Evolutionary conservation across 192 early-diverging fungal species (phyloP).

Genomic region (Coemansia interrupta): DNA sequence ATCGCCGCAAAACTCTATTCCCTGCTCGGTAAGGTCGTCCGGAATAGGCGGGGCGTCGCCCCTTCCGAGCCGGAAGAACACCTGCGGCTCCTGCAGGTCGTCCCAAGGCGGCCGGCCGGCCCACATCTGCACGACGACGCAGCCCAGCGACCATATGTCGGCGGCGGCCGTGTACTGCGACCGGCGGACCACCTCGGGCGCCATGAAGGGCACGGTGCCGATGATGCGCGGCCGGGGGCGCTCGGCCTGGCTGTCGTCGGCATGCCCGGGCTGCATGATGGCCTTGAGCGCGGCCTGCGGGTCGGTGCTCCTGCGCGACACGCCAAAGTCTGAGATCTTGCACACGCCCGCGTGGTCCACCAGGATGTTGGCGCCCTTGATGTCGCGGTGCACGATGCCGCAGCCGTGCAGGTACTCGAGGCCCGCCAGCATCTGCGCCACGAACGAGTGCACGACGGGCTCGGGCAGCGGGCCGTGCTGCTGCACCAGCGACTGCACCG

Average conservation of each 20-base stretch:
- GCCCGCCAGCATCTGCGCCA: constrained; percentile 78
- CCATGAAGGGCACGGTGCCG: constrained; percentile 92
- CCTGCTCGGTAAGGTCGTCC: constrained; percentile 61
- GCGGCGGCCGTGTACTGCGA: constrained; percentile 85
- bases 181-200: constrained; percentile 84
- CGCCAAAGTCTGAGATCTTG: constrained; percentile 97
- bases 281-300: too few species aligned
- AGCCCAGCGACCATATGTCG: constrained; percentile 89
- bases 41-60: constrained; percentile 82
- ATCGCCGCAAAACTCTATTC: constrained; percentile 66
- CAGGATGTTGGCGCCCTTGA: constrained; percentile 78
- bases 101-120: constrained; percentile 79
- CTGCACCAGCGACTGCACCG: constrained; percentile 73
- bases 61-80: constrained; percentile 73
- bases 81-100: constrained; percentile 52
- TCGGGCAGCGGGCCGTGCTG: constrained; percentile 72
- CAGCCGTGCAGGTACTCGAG: constrained; percentile 81
- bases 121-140: constrained; percentile 93
- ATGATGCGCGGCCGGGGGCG: constrained; percentile 55
- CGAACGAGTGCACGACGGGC: constrained; percentile 67
- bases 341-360: constrained; percentile 78
- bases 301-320: constrained; percentile 68
- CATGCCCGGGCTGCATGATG: too few species aligned
- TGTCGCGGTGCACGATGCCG: constrained; percentile 74
- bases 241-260: constrained; percentile 33